Conservation (phyloP, 2,329 filamentous ascomycete genomes). For the Ceratocystis cubensis region DNA sequence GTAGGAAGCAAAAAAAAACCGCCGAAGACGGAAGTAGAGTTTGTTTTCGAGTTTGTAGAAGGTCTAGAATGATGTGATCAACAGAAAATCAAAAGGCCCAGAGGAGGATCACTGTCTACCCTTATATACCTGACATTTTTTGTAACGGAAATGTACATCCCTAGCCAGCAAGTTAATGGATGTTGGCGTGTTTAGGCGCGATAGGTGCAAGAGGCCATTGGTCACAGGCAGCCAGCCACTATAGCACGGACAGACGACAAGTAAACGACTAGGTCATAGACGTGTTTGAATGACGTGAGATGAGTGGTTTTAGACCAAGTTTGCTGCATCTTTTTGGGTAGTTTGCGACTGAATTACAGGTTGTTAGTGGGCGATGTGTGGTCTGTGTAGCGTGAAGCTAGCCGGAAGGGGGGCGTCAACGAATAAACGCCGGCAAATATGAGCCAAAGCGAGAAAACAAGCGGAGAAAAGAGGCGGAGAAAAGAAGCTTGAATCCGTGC, state of each 20-base stretch:
- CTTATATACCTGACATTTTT: background rate
- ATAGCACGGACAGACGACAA: background rate
- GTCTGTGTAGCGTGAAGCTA: slow-evolving; percentile 4
- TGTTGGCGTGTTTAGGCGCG: background rate
- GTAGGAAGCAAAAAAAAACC: background rate
- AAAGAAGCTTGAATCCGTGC: slow-evolving; percentile 9
- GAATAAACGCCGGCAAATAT: slow-evolving; percentile 4
- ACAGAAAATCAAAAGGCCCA: background rate
- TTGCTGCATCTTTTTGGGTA: background rate
- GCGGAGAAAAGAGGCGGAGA: slow-evolving; percentile 6
- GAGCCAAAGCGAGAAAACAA: background rate
- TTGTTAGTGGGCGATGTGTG: background rate
- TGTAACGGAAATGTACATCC: slow-evolving; percentile 2
- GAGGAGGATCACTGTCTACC: background rate
- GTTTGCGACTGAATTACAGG: background rate
- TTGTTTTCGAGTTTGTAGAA: background rate
- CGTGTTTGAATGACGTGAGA: background rate
- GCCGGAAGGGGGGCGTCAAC: slow-evolving; percentile 5
- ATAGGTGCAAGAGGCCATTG: background rate
- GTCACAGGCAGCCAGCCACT: background rate
- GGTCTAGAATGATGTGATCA: slow-evolving; percentile 3
- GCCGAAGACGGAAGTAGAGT: background rate
- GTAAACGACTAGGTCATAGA: background rate
- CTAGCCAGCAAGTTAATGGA: background rate
- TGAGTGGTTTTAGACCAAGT: background rate